Conservation (phyloP, 1,139 yeast genomes). For the Suhomyces atakaporum region DNA sequence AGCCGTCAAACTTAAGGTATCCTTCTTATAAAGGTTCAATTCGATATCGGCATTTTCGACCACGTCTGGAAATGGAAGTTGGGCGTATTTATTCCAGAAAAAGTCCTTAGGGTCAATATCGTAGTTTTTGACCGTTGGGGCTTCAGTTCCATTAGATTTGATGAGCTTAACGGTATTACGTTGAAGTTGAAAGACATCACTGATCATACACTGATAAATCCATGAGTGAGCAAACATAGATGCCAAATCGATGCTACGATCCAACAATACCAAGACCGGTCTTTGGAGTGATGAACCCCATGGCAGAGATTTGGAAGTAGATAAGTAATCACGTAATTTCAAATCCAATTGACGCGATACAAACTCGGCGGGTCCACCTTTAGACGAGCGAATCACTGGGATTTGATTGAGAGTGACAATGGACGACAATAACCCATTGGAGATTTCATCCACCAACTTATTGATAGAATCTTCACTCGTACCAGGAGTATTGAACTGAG, state of each 20-base stretch:
- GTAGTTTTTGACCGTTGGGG: slow-evolving; percentile 53
- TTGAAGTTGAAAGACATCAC: slow-evolving; percentile 82
- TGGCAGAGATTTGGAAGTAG: slow-evolving; percentile 54
- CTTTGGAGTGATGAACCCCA: slow-evolving; percentile 37
- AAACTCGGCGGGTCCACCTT: slow-evolving; percentile 94
- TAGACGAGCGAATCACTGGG: slow-evolving; percentile 88
- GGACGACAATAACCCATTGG: slow-evolving; percentile 78
- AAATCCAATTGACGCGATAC: slow-evolving; percentile 85
- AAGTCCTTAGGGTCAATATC: slow-evolving; percentile 93
- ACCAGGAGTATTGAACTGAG: slow-evolving; percentile 65
- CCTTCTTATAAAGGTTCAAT: slow-evolving; percentile 75
- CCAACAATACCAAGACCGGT: slow-evolving; percentile 78
- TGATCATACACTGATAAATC: slow-evolving; percentile 96
- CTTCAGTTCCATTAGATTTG: slow-evolving; percentile 29
- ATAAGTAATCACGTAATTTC: slow-evolving; percentile 78
- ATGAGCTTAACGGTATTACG: slow-evolving; percentile 65
- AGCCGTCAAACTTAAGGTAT: slow-evolving; percentile 82
- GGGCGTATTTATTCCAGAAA: slow-evolving; percentile 84
- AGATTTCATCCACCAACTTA: slow-evolving; percentile 63
- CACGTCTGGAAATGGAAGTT: slow-evolving; percentile 94
- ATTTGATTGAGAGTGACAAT: slow-evolving; percentile 75
- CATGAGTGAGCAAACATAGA: slow-evolving; percentile 97
- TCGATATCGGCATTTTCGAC: slow-evolving; percentile 93
- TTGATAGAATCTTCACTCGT: slow-evolving; percentile 78
- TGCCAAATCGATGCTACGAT: slow-evolving; percentile 85